Evolutionary conservation across 2,329 filamentous ascomycete genomes (phyloP).

Genomic region (Didymella sp.): DNA sequence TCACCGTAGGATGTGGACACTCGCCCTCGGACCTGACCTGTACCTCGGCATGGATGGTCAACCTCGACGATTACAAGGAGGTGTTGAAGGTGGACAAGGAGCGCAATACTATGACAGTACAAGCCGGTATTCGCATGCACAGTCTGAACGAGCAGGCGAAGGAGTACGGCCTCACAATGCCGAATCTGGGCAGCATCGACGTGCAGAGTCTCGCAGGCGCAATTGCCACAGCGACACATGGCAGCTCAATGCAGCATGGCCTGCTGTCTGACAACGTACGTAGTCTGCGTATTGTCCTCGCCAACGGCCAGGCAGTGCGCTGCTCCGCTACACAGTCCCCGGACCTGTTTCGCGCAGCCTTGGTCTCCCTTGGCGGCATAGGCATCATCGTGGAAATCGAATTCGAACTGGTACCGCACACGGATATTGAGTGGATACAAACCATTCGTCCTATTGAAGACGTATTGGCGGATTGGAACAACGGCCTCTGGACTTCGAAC

Average conservation of each 20-base stretch:
- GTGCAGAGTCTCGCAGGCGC: conserved; percentile 91
- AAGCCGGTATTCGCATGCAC: conserved; percentile 87
- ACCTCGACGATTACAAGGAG: conserved; percentile 81
- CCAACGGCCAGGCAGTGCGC: conserved; percentile 74
- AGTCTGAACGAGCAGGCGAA: conserved; percentile 77
- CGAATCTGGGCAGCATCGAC: conserved; percentile 93
- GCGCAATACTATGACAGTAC: conserved; percentile 73
- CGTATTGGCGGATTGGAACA: conserved; percentile 75
- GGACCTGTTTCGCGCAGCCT: conserved; percentile 85
- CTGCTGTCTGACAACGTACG: conserved; percentile 81
- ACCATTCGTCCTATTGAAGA: conserved; percentile 73
- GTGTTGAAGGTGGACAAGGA: conserved; percentile 73
- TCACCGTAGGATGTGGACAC: conserved; percentile 88
- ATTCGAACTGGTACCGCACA: conserved; percentile 78
- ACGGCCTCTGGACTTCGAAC: conserved; percentile 77
- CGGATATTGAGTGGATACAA: conserved; percentile 88
- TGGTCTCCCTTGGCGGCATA: conserved; percentile 86
- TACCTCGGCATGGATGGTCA: conserved; percentile 92
- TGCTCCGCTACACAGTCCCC: conserved; percentile 73
- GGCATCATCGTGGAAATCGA: conserved; percentile 92
- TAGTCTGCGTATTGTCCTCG: conserved; percentile 78
- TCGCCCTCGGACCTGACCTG: conserved; percentile 92
- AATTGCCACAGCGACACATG: conserved; percentile 92
- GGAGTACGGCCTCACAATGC: conserved; percentile 79
- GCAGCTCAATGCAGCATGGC: conserved; percentile 83